These are phyloP conservation scores for Eucalyptus erythrocorys DNA, from an alignment of 345 rosid genomes.

Conservation along the genomic window DNA sequence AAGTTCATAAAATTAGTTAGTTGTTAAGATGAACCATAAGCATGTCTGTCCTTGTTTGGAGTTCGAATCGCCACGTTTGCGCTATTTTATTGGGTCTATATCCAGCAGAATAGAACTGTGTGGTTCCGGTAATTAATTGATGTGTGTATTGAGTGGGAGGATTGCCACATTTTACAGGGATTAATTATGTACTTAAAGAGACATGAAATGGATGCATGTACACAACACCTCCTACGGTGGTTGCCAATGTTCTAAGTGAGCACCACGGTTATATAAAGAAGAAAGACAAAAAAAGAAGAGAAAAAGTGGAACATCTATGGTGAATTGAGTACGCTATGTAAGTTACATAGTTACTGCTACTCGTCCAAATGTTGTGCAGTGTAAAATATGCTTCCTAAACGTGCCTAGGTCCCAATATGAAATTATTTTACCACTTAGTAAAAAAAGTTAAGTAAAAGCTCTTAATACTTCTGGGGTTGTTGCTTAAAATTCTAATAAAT, in stretches of 20 bases:
- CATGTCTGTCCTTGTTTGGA: neutral
- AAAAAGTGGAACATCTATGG: neutral
- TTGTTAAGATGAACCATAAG: neutral
- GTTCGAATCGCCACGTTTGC: neutral
- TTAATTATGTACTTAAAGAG: neutral
- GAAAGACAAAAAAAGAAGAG: too few relatives aligned
- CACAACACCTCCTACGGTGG: neutral
- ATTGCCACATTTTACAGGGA: neutral
- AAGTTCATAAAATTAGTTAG: neutral
- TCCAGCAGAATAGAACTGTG: rapidly evolving
- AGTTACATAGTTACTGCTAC: neutral
- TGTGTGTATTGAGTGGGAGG: neutral
- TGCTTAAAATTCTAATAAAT: neutral
- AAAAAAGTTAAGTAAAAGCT: too few relatives aligned
- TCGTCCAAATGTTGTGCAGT: neutral
- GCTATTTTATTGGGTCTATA: neutral
- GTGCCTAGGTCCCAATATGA: neutral
- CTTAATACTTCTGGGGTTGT: neutral
- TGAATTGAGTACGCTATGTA: neutral
- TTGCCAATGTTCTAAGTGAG: neutral
- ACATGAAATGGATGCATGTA: neutral
- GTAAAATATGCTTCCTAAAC: neutral
- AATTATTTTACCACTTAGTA: neutral
- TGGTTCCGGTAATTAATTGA: neutral
- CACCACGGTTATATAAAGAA: too few relatives aligned